Evolutionary conservation across 148 eudicot species (phyloP), one percentile per base, ranked within the genome.

Genomic region (Fallopia convolvulus): DNA sequence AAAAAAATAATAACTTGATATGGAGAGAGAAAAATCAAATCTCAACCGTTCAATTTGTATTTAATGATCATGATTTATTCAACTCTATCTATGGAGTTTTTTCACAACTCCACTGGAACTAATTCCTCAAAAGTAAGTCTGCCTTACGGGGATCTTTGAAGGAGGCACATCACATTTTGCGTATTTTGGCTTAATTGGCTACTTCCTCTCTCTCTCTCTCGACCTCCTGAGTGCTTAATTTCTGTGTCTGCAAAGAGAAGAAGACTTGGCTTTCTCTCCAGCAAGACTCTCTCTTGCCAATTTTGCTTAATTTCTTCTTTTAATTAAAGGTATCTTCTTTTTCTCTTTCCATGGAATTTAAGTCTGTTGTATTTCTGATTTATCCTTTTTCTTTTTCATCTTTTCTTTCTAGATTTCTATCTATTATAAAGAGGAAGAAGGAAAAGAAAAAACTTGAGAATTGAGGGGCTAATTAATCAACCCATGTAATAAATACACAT

Each of bases 81-180:
- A n/a, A n/a, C n/a, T n/a, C n/a, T n/a, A n/a, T n/a, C n/a, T n/a
- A n/a, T n/a, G n/a, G n/a, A n/a, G n/a, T n/a, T n/a, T n/a, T n/a
- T n/a, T n/a, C n/a, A n/a, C n/a, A n/a, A n/a, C n/a, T n/a, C n/a
- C n/a, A n/a, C n/a, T n/a, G n/a, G n/a, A n/a, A n/a, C n/a, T n/a
- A n/a, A n/a, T n/a, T n/a, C n/a, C n/a, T 68, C 72, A 68, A 68
- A 68, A 68, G 72, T 68, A 68, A 68, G 72, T 68, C 46, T 68
- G 14, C 72, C 72, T 68, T 68, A 68, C 72, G 72, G 72, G 72
- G 72, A 46, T 68, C 72, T 68, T 68, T 36, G 46, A 68, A 68
- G 39, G 72, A 26, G 30, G 30, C 30, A 26, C 72, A 68, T 68
- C 72, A 63, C 70, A 63, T 8, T 63, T 63, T 63, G 72, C 44